Base-by-base conservation (phyloP, 257 asterid genomes). In the Plantago elongata region DNA sequence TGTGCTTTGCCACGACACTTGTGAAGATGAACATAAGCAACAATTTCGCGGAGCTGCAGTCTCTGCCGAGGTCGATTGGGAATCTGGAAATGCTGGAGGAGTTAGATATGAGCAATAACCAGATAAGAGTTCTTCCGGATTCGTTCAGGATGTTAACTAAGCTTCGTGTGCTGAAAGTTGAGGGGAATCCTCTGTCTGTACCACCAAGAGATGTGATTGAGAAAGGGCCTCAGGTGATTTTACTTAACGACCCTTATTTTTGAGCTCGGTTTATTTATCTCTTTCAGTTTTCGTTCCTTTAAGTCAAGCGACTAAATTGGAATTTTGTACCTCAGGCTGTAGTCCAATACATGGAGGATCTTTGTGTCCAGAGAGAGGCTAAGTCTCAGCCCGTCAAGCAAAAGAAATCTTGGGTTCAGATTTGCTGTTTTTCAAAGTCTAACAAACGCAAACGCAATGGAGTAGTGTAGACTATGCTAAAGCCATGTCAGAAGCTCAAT, bases 81-180 rank as follows among this genome's bases (percentile, higher is more conserved):
- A 89, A 89, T 65, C 94, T 89, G 22, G 97, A 89, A 70, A 73
- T 73, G 81, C 86, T 89, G 3, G 95, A 89, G 73, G 97, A 77
- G 71, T 75, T 89, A 77, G 85, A 89, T 73, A 84, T 86, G 84
- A 76, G 94, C 79, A 89, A 89, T 67, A 89, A 89, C 70, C 97
- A 89, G 77, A 86, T 86, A 60, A 75, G 94, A 65, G 62, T 61
- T 65, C 81, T 89, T 43, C 97, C 97, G 0, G 97, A 84, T 38
- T 89, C 97, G 11, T 89, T 89, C 64, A 79, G 91, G 76, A 79
- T 86, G 97, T 79, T 89, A 30, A 59, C 80, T 10, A 68, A 46
- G 43, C 81, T 89, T 30, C 81, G 89, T 9, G 72, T 77, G 63
- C 64, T 89, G 14, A 82, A 82, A 11, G 77, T 77, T 2, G 97